Conservation (phyloP, 306 rosid species). For the Quercus rubra region DNA sequence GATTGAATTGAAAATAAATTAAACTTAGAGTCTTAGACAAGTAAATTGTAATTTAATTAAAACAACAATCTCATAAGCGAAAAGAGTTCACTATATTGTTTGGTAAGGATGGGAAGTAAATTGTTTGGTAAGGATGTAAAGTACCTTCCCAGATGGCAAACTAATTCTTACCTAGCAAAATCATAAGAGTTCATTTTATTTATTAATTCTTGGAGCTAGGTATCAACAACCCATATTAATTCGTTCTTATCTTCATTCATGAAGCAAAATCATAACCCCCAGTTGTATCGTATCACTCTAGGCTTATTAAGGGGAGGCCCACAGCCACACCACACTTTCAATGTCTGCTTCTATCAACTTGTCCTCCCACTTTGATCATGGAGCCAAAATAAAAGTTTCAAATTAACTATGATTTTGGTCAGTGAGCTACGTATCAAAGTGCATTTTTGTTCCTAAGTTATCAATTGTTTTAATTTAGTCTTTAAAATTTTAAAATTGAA, state of each 20-base stretch:
- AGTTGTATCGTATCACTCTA: slow-evolving; percentile 3
- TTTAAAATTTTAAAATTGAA: too few relatives aligned
- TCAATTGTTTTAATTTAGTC: too few relatives aligned
- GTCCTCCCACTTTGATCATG: not conserved
- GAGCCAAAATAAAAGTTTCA: not conserved
- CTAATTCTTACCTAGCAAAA: too few relatives aligned
- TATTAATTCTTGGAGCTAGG: too few relatives aligned
- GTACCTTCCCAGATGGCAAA: not conserved
- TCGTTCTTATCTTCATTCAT: slow-evolving; percentile 35
- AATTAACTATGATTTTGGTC: too few relatives aligned
- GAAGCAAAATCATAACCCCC: slow-evolving; percentile 36
- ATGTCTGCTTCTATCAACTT: not conserved
- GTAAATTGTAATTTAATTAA: too few relatives aligned
- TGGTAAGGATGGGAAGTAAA: not conserved
- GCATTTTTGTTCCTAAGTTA: too few relatives aligned
- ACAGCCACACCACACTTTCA: slow-evolving; percentile 24
- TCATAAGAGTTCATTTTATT: too few relatives aligned
- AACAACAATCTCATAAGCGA: not conserved
- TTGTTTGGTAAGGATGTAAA: not conserved
- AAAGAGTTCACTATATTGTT: not conserved
- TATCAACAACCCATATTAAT: not conserved
- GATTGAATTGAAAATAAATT: too few relatives aligned
- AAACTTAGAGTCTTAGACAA: too few relatives aligned
- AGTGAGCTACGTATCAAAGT: too few relatives aligned
- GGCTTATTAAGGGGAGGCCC: slow-evolving; percentile 25